Percentiles rank a stretch among this genome's conserved stretches.
Evolutionary conservation across 2,329 filamentous ascomycete species (phyloP).

Genomic region (Penicillium sp.): DNA sequence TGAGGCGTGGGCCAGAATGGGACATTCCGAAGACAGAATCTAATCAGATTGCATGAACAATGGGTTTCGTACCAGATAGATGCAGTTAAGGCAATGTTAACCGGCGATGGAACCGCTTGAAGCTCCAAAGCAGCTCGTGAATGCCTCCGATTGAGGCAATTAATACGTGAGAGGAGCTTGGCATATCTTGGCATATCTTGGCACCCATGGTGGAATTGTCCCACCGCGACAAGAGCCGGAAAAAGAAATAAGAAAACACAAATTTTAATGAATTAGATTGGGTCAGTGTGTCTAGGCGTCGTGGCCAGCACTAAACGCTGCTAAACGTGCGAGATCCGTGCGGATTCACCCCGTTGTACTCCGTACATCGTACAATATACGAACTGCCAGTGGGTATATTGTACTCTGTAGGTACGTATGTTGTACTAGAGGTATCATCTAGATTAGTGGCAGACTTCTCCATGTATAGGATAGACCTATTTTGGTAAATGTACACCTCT

Average conservation of each 20-base stretch:
- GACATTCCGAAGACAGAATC: conserved; percentile 2
- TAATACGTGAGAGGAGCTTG: not conserved
- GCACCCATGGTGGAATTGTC: not conserved
- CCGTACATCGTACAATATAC: not conserved
- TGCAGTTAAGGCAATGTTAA: not conserved
- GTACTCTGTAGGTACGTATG: not conserved
- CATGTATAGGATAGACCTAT: too few species aligned
- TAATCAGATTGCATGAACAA: conserved; percentile 9
- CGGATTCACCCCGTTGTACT: not conserved
- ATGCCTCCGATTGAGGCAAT: conserved; percentile 2
- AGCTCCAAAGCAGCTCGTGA: conserved; percentile 1
- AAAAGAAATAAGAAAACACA: not conserved
- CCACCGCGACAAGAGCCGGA: not conserved
- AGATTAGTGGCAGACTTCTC: not conserved
- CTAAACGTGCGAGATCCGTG: not conserved
- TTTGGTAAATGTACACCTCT: not conserved
- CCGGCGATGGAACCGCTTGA: not conserved
- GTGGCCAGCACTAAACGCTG: not conserved
- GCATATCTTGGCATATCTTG: conserved; percentile 7
- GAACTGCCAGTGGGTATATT: not conserved
- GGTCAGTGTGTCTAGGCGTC: not conserved
- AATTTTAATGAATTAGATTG: not conserved
- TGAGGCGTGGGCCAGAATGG: not conserved
- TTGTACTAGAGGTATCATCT: too few species aligned
- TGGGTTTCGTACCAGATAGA: not conserved